Base-by-base conservation (phyloP, 768 basidiomycete species). In the Sporobolomyces phaffii region DNA sequence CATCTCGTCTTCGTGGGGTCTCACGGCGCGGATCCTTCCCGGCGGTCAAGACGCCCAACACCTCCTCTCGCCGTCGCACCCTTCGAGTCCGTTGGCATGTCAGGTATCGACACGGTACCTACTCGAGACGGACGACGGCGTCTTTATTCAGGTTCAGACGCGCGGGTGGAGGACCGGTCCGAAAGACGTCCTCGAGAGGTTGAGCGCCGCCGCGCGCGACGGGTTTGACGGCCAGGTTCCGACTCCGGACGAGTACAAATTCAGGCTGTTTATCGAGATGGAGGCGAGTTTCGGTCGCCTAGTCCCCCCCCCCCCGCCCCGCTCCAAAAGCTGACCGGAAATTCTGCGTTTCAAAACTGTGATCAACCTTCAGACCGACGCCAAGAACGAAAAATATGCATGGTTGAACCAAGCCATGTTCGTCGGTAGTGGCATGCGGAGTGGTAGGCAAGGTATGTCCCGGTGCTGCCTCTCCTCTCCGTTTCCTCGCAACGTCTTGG, bases 11-110 rank as follows among this genome's bases (percentile, higher is more conserved):
- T 24, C 47, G 17, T 38, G 29, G n/a, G n/a, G n/a, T 20, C 40
- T 33, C 44, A 22, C 45, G 9, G 38, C 28, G 0, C 0, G 15
- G 5, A 36, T 34, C 44, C 36, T 62, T 7, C 41, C 53, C 11
- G 68, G 68, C 34, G 68, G 68, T 5, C 68, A 69, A 49, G 68
- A 69, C 54, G 28, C 63, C 0, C 68, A 69, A 44, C 52, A 62
- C 48, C 22, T 69, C 48, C 49, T 69, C 24, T 34, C 63, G 11
- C 0, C 63, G 3, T 31, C 52, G n/a, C 68, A 69, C 49, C 60
- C 68, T 1, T 44, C 48, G 18, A 29, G 59, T 7, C 68, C 68
- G 0, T 31, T 61, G 22, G 29, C 60, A 9, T 63, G 63, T 0
- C 59, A 62, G 26, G 29, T 69, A 47, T 64, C 63, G 5, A 69